Conservation (phyloP, 495 filamentous ascomycete species). For the Daldinia bambusicola region DNA sequence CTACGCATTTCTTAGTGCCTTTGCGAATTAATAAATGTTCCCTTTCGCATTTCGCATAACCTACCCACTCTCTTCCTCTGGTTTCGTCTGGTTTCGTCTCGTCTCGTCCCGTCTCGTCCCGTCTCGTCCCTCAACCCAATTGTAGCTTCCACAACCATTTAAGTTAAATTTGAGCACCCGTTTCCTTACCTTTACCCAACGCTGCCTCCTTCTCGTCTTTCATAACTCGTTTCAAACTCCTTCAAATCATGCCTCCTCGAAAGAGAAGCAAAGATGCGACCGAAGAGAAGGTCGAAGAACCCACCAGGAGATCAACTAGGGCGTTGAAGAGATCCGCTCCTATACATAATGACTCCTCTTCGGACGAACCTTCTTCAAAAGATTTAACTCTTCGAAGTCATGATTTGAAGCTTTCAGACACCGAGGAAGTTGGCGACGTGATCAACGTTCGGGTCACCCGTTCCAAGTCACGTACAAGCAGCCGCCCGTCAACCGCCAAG, state of each 20-base stretch:
- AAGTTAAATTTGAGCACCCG: neutral
- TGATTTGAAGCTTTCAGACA: neutral
- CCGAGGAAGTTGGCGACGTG: conserved; percentile 15
- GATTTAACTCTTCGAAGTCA: neutral
- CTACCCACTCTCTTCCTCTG: no score
- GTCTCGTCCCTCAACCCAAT: no score
- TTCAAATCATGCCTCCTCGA: conserved; percentile 31
- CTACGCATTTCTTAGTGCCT: neutral
- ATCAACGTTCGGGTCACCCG: conserved; percentile 27
- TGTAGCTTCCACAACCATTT: no score
- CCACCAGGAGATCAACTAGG: conserved; percentile 26
- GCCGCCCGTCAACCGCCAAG: conserved; percentile 30
- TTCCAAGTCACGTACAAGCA: conserved; percentile 13
- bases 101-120: no score
- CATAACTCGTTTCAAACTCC: no score
- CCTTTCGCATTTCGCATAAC: no score
- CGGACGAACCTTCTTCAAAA: conserved; percentile 12
- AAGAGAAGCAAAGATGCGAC: conserved; percentile 23
- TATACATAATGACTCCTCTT: conserved; percentile 1
- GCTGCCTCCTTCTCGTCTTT: neutral
- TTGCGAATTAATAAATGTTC: no score
- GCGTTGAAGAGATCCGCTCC: neutral
- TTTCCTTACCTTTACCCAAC: neutral
- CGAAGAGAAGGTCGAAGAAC: neutral
- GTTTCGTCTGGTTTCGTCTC: no score